Evolutionary conservation across 1,139 yeast genomes (phyloP), one percentile per base, ranked within the genome.

Genomic region (Magnusiomyces fungicola): DNA sequence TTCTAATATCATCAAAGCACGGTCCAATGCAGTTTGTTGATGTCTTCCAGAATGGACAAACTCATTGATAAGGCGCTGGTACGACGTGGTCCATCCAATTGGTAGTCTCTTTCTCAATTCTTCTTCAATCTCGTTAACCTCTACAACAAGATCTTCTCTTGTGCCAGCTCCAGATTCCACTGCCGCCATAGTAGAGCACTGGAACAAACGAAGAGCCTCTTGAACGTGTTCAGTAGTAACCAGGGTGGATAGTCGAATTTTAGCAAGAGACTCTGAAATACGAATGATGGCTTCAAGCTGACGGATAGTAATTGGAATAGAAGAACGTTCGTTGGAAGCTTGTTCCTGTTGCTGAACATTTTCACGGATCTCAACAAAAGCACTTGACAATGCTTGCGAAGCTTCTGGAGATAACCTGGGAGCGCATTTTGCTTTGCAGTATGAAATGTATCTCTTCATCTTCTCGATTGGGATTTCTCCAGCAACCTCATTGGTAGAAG

Each of bases 141-240:
- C 94, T 34, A 78, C 77, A 51, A 77, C 75, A 55, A 84, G 67
- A 57, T 78, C 76, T 50, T 75, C 63, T 51, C 76, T 68, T 62
- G 70, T 66, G 22, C 72, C 74, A 40, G 81, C 81, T 51, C 89
- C 95, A 67, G 87, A 94, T 38, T 85, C 86, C 16, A 94, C 96
- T 0, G 98, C 98, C 64, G 89, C 92, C 96, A 94, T 89, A 0
- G 99, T 94, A 0, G 98, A 92, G 0, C 98, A 96, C 53, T 88
- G 86, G 69, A 94, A 94, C 53, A 94, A 70, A 60, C 99, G 73
- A 55, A 94, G 86, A 0, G 97, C 97, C 67, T 94, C 98, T 61
- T 88, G 94, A 16, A 92, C 98, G 63, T 94, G 97, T 55, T 80
- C 83, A 58, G 81, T 94, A 2, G 81, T 78, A 2, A 97, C 97